These are phyloP conservation scores for Aegilops speltoides DNA, from an alignment of 176 grass and related monocot species.

Conservation along the genomic window DNA sequence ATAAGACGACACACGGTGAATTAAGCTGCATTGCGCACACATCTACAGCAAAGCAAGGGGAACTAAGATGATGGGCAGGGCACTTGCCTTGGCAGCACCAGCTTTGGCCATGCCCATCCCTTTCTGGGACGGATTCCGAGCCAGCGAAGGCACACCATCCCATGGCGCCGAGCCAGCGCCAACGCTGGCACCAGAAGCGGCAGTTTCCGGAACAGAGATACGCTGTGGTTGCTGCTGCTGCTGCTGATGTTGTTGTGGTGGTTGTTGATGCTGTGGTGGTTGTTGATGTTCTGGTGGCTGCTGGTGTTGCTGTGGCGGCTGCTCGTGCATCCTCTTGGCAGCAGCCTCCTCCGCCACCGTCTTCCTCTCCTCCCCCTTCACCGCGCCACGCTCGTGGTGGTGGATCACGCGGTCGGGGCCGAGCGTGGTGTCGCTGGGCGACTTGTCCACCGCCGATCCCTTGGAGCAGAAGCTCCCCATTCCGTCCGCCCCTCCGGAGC, in stretches of 20 bases:
- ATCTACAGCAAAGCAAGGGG: not conserved
- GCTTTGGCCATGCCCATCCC: constrained; percentile 56
- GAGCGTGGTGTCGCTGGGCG: constrained; percentile 88
- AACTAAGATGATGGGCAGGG: not conserved
- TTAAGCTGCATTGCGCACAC: constrained; percentile 23
- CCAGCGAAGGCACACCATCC: constrained; percentile 55
- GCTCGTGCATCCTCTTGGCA: constrained; percentile 58
- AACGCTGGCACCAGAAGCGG: not conserved
- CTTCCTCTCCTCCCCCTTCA: constrained; percentile 32
- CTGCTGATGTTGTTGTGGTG: not conserved
- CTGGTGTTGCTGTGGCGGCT: constrained; percentile 1
- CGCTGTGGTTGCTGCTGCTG: constrained; percentile 11
- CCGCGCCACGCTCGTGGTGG: constrained; percentile 24
- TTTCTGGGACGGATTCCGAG: constrained; percentile 63
- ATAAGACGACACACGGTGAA: not conserved
- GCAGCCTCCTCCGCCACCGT: constrained; percentile 19
- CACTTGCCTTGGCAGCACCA: constrained; percentile 63
- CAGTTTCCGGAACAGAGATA: not conserved
- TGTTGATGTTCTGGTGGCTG: constrained; percentile 6
- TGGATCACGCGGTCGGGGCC: constrained; percentile 46
- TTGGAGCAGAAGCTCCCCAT: constrained; percentile 89
- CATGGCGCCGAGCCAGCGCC: not conserved
- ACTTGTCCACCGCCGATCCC: constrained; percentile 87
- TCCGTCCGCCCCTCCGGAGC: not conserved
- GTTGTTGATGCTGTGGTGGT: not conserved